Evolutionary conservation across 768 basidiomycete genomes (phyloP).

Genomic region (Mycena rosella): DNA sequence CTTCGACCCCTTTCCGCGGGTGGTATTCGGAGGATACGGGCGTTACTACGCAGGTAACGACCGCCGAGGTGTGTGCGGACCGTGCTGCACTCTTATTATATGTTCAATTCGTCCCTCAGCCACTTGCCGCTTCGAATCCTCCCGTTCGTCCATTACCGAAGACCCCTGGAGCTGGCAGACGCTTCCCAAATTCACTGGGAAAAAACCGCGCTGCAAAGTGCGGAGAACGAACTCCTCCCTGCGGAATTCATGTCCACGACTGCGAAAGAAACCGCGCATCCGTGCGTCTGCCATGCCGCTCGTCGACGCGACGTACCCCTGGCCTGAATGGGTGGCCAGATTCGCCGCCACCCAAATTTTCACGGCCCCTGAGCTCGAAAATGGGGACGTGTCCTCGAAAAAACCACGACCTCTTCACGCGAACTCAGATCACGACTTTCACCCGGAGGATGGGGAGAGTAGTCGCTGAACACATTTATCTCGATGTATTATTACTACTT

Average conservation of each 20-base stretch:
- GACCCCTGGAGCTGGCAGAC: constrained; percentile 32
- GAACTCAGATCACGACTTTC: too few species aligned
- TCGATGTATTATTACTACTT: too few species aligned
- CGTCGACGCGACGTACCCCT: constrained; percentile 28
- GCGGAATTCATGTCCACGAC: constrained; percentile 10
- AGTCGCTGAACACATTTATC: too few species aligned
- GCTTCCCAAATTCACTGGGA: constrained; percentile 29
- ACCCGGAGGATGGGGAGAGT: too few species aligned
- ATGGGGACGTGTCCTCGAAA: too few species aligned
- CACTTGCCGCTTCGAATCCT: constrained; percentile 6
- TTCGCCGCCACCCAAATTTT: background rate
- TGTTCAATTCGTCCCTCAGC: too few species aligned
- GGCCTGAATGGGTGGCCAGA: constrained; percentile 27
- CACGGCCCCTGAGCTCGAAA: background rate
- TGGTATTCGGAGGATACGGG: constrained; percentile 31
- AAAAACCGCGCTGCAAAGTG: constrained; percentile 2
- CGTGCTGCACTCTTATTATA: background rate
- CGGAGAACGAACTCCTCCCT: constrained; percentile 17
- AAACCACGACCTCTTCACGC: background rate
- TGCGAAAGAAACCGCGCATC: constrained; percentile 33
- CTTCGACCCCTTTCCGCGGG: constrained; percentile 34
- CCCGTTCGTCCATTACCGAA: constrained; percentile 22
- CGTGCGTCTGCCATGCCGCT: constrained; percentile 14
- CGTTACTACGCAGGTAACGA: constrained; percentile 27
- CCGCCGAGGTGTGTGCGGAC: background rate